Base-by-base conservation (phyloP, 2,329 filamentous ascomycete species). In the Monosporascus sp. region DNA sequence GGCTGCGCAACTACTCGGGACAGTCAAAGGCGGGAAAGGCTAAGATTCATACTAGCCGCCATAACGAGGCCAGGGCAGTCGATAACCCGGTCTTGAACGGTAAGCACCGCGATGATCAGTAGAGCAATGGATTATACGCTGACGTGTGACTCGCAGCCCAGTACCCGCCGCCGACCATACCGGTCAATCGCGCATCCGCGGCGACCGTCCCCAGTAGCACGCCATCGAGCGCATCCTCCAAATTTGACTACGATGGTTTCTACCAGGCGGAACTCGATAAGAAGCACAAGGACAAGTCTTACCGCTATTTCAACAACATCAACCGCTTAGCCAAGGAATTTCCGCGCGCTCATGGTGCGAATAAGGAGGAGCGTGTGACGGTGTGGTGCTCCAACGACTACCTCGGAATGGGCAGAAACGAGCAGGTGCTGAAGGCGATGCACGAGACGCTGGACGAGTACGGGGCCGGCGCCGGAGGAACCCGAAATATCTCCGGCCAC, bases 231-330 rank as follows among this genome's bases (percentile, higher is more conserved):
- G 58, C 61, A 49, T 58, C 56, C 43, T 78, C 79, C 55, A 90
- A 86, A 66, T 99, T 97, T 73, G 82, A 97, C 73, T 99, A 99
- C 67, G 86, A 96, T 66, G 83, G 72, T 47, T 99, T 97, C 74
- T 99, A 97, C 76, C 76, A 86, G 60, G 77, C 77, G 57, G 93
- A 99, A 72, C 76, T 99, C 62, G 91, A 97, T 65, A 97, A 97
- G 83, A 99, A 99, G 79, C 94, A 96, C 82, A 92, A 96, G 81
- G 94, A 99, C 81, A 97, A 97, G 78, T 97, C 92, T 50, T 99
- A 99, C 78, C 90, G 94, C 68, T 97, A 97, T 79, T 99, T 99
- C 80, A 99, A 99, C 82, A 99, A 99, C 79, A 99, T 99, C 84
- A 99, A 99, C 69, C 91, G 94, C 37, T 81, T 99, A 56, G 94